Percentiles rank a stretch among this genome's conserved stretches.
Conservation (phyloP, 768 basidiomycete genomes). For the Tulasnella sp. region DNA sequence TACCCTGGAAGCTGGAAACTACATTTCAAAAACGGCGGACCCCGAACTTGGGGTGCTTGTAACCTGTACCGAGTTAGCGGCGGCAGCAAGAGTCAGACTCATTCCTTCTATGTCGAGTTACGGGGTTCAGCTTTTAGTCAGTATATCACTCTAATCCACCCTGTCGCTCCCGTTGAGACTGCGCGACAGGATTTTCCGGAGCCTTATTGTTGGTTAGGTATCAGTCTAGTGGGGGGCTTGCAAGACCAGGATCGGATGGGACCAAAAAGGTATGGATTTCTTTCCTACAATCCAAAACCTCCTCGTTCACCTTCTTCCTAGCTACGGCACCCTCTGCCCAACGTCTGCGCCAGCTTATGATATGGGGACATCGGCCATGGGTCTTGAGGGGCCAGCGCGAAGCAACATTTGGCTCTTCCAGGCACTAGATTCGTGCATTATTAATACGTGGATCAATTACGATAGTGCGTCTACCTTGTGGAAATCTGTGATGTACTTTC, state of each 20-base stretch:
- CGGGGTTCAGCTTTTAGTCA: not conserved
- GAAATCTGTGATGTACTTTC: not conserved
- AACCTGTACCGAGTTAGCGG: not conserved
- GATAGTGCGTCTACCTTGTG: not conserved
- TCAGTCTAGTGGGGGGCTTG: not conserved
- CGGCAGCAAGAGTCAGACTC: not conserved
- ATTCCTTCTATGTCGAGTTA: not conserved
- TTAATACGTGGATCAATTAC: not conserved
- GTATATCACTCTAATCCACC: not conserved
- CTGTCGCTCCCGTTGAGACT: not conserved
- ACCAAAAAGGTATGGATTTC: not conserved
- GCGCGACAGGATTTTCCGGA: not conserved
- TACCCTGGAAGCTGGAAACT: not conserved
- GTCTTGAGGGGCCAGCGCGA: not conserved
- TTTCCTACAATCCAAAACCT: not conserved
- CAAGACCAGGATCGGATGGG: not conserved
- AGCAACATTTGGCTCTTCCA: not conserved
- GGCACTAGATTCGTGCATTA: not conserved
- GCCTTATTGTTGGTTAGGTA: not conserved
- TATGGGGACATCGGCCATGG: not conserved
- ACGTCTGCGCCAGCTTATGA: not conserved
- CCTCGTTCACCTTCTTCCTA: not conserved
- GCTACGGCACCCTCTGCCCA: not conserved
- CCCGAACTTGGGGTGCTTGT: not conserved
- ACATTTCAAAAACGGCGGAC: not conserved